Evolutionary conservation across 2,329 filamentous ascomycete genomes (phyloP), one percentile per base, ranked within the genome.

Genomic region (Fusarium sublunatum): DNA sequence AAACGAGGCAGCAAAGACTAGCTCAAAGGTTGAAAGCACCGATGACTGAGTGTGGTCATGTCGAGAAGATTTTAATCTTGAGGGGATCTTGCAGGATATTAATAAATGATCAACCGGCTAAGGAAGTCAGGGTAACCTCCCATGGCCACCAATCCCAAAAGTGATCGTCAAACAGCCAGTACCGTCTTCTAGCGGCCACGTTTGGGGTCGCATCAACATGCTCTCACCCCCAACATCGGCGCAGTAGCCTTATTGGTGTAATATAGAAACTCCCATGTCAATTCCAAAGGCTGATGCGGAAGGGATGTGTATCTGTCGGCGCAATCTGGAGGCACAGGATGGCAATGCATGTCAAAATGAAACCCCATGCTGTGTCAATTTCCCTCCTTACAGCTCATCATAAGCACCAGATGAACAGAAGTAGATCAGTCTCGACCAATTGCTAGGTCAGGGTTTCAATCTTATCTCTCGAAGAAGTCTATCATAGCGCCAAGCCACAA

Each of bases 91-190:
- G 34, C 38, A 52, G 56, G 54, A 58, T 68, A 65, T 68, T 69
- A 69, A 68, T 69, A 69, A 68, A 69, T 69, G 52, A 69, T 65
- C 53, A 42, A 52, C 52, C 39, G 41, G 53, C 49, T 42, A 49
- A 60, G 56, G 36, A 32, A 35, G 25, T 41, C 45, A 28, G 41
- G 45, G 25, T 58, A 31, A 53, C 49, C 53, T 52, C 58, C 56
- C 61, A 41, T 52, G 62, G 54, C 58, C 41, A 41, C 49, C 55
- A 45, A 63, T 51, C 34, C 60, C 57, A 32, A 67, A 67, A 61
- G 62, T 40, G 46, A 57, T 57, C 52, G 43, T 32, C 51, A 50
- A 43, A 45, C 32, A 28, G 19, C 56, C 64, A 62, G 50, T 67
- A 19, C 19, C 19, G 19, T 19, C 19, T 19, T 19, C 19, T 19